Base-by-base conservation (phyloP, 2,329 filamentous ascomycete species). In the Ceratocystis diversiconidia region DNA sequence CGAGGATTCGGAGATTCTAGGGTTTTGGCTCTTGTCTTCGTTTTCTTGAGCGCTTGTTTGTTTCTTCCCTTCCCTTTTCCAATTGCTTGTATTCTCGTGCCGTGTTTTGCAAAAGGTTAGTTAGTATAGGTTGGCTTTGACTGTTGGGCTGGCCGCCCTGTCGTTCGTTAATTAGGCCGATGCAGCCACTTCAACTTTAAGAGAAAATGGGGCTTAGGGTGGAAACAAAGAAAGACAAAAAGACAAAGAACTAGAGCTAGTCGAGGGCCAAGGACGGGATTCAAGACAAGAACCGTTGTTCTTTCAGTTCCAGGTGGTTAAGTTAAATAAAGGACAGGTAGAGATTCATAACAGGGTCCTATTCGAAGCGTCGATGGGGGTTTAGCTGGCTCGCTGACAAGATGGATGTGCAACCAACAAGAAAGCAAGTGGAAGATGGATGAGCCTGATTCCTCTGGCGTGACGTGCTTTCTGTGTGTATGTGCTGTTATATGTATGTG, bases 301-400 rank as follows among this genome's bases (percentile, higher is more conserved):
- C 25, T n/a, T 8, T 17, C 28, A n/a, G 10, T 36, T 36, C 25
- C 4, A n/a, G 19, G 28, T n/a, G 19, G 55, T n/a, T 17, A 36
- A 30, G 17, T 25, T 59, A 32, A n/a, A 59, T 59, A 32, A 36
- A 59, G 55, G 55, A 28, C 55, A 59, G 55, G n/a, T 59, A 59
- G 17, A 36, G 55, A 59, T n/a, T 32, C 28, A n/a, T 59, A 59
- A n/a, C 36, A 41, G 55, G 55, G 28, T 19, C 19, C 28, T n/a
- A 32, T 15, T 59, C 25, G 28, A 36, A 36, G 7, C 28, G 55
- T 59, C 7, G 48, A 15, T 52, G 48, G 48, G 17, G 30, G 28
- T 59, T 36, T 57, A 28, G 55, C 32, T 57, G 52, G 25, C 25
- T 30, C 25, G 52, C 52, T 59, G 55, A 59, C 55, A 59, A 17